Evolutionary conservation across 208 protist genomes (phyloP).

Genomic region (Zelonia costaricensis): DNA sequence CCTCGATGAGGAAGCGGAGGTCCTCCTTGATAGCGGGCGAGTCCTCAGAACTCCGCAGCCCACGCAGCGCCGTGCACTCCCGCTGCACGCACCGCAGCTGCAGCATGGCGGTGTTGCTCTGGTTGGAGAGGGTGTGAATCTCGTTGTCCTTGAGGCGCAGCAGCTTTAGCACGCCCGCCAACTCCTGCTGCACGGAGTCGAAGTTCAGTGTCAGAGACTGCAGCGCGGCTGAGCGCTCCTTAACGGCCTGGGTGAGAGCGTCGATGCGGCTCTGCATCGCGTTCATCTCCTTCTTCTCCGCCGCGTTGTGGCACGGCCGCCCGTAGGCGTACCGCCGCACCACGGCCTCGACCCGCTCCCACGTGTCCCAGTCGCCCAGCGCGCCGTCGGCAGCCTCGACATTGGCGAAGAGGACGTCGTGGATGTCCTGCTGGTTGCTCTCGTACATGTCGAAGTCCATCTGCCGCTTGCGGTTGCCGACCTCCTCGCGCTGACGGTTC

Average conservation of each 20-base stretch:
- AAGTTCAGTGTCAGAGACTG: conserved; percentile 22
- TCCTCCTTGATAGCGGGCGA: conserved; percentile 36
- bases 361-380: conserved; percentile 82
- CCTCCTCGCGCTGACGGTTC: conserved; percentile 57
- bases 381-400: conserved; percentile 26
- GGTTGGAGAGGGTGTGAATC: conserved; percentile 37
- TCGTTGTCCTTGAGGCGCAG: conserved; percentile 59
- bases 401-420: conserved; percentile 52
- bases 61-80: conserved; percentile 31
- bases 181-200: conserved; percentile 42
- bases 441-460: conserved; percentile 58
- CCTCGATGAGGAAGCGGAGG: conserved; percentile 62
- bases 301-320: conserved; percentile 24
- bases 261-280: conserved; percentile 40
- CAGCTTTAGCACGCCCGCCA: conserved; percentile 52
- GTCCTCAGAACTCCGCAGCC: conserved; percentile 17
- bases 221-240: conserved; percentile 11
- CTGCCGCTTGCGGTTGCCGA: conserved; percentile 47
- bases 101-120: conserved; percentile 40
- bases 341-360: conserved; percentile 60
- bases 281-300: conserved; percentile 19
- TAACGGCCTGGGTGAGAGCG: conserved; percentile 15
- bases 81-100: conserved; percentile 60
- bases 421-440: conserved; percentile 70
- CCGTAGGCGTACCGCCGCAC: conserved; percentile 78